Conservation (phyloP, 768 basidiomycete species). For the Lactarius tabidus region DNA sequence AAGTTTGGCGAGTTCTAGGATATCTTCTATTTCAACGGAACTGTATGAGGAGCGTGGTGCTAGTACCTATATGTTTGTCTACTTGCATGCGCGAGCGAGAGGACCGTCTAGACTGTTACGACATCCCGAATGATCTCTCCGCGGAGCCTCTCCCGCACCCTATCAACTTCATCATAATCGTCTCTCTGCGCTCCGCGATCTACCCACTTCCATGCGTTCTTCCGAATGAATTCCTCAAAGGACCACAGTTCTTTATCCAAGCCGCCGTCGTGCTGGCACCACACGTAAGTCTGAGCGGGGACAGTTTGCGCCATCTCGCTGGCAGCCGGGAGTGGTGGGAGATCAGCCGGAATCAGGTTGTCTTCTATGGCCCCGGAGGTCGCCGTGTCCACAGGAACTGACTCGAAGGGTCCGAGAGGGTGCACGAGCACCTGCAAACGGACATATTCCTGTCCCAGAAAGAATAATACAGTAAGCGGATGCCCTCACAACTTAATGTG, state of each 20-base stretch:
- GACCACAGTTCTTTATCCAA: slow-evolving; percentile 70
- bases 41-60: background rate
- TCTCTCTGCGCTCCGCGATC: slow-evolving; percentile 32
- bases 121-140: background rate
- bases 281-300: slow-evolving; percentile 73
- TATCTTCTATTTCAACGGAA: slow-evolving; percentile 1
- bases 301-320: slow-evolving; percentile 37
- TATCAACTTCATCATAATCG: slow-evolving; percentile 54
- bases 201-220: slow-evolving; percentile 79
- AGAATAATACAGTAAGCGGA: background rate
- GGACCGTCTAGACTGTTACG: background rate
- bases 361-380: slow-evolving; percentile 28
- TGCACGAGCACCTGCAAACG: slow-evolving; percentile 52
- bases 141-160: slow-evolving; percentile 32
- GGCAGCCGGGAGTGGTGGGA: slow-evolving; percentile 40
- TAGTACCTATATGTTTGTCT: background rate
- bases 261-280: slow-evolving; percentile 38
- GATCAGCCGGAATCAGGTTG: slow-evolving; percentile 37
- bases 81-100: background rate
- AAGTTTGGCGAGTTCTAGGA: slow-evolving; percentile 75
- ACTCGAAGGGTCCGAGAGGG: slow-evolving; percentile 45
- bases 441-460: slow-evolving; percentile 62
- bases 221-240: slow-evolving; percentile 72
- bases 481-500: background rate
- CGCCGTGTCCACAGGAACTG: slow-evolving; percentile 27